Percentiles rank a stretch among this genome's conserved stretches.
These are phyloP conservation scores for Scorias spongiosa DNA, from an alignment of 2,329 filamentous ascomycete species.

Conservation along the genomic window DNA sequence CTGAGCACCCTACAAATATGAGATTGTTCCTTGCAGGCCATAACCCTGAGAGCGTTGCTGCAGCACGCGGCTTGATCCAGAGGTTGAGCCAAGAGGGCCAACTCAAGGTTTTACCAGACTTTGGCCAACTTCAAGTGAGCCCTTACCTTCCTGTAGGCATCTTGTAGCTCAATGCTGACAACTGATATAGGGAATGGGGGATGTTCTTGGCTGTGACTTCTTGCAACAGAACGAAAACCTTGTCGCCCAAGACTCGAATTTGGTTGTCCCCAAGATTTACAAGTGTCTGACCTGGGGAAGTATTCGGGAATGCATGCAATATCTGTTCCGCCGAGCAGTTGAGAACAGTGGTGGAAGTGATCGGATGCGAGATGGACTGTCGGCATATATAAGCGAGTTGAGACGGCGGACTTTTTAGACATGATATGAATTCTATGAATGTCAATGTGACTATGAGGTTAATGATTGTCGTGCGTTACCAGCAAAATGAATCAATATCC, in stretches of 20 bases:
- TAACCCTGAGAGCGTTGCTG: slow-evolving; percentile 10
- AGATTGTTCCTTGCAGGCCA: slow-evolving; percentile 18
- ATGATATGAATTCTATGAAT: too few species aligned
- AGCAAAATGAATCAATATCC: too few species aligned
- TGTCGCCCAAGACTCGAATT: slow-evolving; percentile 1
- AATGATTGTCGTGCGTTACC: too few species aligned
- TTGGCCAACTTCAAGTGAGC: too few species aligned
- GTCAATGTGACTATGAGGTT: too few species aligned
- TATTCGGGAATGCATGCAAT: slow-evolving; percentile 17
- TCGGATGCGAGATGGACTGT: slow-evolving; percentile 7
- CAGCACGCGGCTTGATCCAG: too few species aligned
- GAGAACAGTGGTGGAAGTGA: slow-evolving; percentile 15
- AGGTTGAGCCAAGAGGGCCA: too few species aligned
- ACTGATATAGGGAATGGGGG: slow-evolving; percentile 14
- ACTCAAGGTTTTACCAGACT: too few species aligned
- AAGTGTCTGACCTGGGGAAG: slow-evolving; percentile 17
- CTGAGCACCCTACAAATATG: slow-evolving; percentile 4
- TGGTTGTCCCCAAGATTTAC: slow-evolving; percentile 10
- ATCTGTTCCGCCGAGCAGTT: slow-evolving; percentile 11
- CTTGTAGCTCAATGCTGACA: too few species aligned
- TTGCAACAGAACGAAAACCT: slow-evolving; percentile 8
- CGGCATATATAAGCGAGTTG: slow-evolving; percentile 28
- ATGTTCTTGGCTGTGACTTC: slow-evolving; percentile 13
- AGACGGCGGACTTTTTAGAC: not conserved
- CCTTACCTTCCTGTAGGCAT: too few species aligned